Base-by-base conservation (phyloP, 768 basidiomycete genomes). In the Lactifluus piperatus region DNA sequence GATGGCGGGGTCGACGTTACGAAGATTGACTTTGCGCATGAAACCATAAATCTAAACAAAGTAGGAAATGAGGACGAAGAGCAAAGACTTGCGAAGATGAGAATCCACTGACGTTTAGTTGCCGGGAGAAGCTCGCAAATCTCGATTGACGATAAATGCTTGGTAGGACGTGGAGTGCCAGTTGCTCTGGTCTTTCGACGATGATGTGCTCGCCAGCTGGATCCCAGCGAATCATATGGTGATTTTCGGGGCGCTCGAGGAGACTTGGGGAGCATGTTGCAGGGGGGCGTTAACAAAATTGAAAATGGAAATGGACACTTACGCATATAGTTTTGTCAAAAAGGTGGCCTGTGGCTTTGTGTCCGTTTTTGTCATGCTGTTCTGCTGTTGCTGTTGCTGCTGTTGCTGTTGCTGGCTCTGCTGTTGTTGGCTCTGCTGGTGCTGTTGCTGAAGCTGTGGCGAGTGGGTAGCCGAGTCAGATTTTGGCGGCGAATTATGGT, bases 211-310 rank as follows among this genome's bases (percentile, higher is more conserved):
- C 89, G 62, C 93, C 94, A 22, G 86, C 84, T 16, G 88, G 86
- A 70, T 94, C 92, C 93, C 93, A 97, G 53, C 93, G 87, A 71
- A 97, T 94, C 88, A 95, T 94, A 71, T 93, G 89, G 66, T 94
- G 89, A 73, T 94, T 94, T 74, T 94, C 92, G 57, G 88, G 83
- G 49, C 91, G 85, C 71, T 93, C 91, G 69, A 93, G 83, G 51
- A 93, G 84, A 52, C 91, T 93, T 48, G 48, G 68, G 54, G 63
- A 26, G 48, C 43, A 27, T 53, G 49, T 52, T 27, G 22, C 20
- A 53, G 41, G 50, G 39, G 36, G 41, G n/a, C 30, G 36, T 52
- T 29, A 53, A 57, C 36, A 58, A 54, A 30, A 44, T 16, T 30
- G 18, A 27, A 27, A 59, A 48, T 29, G 5, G 11, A 54, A 9